Evolutionary conservation across 1,139 yeast species (phyloP).

Genomic region (Pichia sp.): DNA sequence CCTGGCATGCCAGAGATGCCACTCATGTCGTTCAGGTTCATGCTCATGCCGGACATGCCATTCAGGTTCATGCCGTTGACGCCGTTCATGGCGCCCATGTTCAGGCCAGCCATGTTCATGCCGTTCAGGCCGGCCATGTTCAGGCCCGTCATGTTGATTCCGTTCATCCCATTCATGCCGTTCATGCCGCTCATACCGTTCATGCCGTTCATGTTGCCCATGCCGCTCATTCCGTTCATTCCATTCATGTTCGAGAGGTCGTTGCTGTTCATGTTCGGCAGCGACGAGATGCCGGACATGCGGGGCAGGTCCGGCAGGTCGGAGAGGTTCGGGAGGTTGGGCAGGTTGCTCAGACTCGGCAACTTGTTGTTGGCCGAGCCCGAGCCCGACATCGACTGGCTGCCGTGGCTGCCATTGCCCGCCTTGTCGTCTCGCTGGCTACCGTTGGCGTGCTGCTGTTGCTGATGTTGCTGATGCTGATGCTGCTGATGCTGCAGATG

Average conservation of each 20-base stretch:
- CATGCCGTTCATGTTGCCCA: background rate
- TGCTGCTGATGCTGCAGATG: background rate
- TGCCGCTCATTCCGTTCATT: background rate
- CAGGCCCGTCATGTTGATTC: background rate
- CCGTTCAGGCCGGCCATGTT: background rate
- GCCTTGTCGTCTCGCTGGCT: background rate
- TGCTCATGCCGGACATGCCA: slow-evolving; percentile 2
- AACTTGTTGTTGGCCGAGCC: slow-evolving; percentile 1
- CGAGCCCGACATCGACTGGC: background rate
- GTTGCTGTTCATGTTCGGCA: slow-evolving; percentile 1
- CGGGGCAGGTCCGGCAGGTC: slow-evolving; percentile 6
- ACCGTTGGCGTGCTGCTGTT: background rate
- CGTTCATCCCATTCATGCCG: too few relatives aligned
- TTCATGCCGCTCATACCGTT: too few relatives aligned
- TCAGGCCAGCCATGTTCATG: background rate
- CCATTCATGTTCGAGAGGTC: background rate
- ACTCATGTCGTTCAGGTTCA: slow-evolving; percentile 6
- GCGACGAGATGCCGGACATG: background rate
- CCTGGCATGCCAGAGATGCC: background rate
- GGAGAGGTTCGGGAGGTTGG: slow-evolving; percentile 5
- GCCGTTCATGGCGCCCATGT: slow-evolving; percentile 1
- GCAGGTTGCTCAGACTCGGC: slow-evolving; percentile 6
- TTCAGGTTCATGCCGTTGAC: background rate
- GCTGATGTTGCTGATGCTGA: background rate
- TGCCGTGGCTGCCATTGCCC: background rate